Base-by-base conservation (phyloP, 768 basidiomycete genomes). In the Gelatoporia subvermispora region DNA sequence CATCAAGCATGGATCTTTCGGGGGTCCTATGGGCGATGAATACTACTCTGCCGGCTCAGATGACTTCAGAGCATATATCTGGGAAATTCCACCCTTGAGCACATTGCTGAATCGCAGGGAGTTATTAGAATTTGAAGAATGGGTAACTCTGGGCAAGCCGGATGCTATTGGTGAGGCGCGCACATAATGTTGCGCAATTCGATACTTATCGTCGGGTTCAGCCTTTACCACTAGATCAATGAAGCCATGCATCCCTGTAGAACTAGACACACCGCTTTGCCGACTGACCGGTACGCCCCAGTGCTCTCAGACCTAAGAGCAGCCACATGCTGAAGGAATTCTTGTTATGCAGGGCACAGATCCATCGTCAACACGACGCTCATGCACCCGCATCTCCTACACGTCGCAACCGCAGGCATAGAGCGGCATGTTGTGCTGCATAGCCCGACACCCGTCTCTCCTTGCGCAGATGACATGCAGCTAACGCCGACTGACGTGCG, bases 1-100 rank as follows among this genome's bases (percentile, higher is more conserved):
- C 1, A 88, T 86, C 73, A 91, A 90, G 85, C 85, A 89, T 51
- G 88, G 87, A 3, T 77, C 80, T 4, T 91, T 93, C 53, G 86
- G 89, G 34, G 76, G 75, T 3, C 57, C 75, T 23, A 70, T 75
- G 41, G 65, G 56, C 20, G 85, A 86, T 47, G 63, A 72, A 24
- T 78, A 84, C 56, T 92, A 84, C 58, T 75, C 75, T 31, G 77
- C 78, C n/a, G 90, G 90, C 15, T 90, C 87, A 10, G 90, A 93
- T 60, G 87, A 92, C 63, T 92, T 91, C 60, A 73, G 81, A 34
- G 79, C 74, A 17, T 92, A 92, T 54, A 61, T 89, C 20, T 93
- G 90, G 90, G 79, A 76, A 54, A 69, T 93, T 31, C 89, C 90
- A 3, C 58, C 74, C 11, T 52, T 75, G 3, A 49, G 56, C 9